A percentile compares a stretch with the other conserved stretches of the same genome.
These are phyloP conservation scores for Camellia oleifera DNA, from an alignment of 179 eudicot genomes.

Conservation along the genomic window DNA sequence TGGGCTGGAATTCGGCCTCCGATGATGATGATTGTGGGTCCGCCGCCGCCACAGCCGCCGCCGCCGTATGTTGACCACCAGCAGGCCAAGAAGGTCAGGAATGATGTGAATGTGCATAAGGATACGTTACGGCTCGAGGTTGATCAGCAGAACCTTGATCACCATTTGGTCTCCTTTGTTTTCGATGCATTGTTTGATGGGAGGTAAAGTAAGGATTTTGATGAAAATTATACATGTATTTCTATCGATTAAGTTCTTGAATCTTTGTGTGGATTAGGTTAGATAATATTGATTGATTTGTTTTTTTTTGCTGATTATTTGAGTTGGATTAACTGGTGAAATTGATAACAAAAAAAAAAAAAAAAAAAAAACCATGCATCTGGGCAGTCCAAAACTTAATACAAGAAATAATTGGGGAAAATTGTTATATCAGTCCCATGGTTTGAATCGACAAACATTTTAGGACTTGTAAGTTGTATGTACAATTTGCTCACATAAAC, in stretches of 20 bases:
- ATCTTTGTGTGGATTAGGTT: background rate
- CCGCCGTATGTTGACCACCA: conserved; percentile 67
- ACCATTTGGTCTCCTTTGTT: conserved; percentile 60
- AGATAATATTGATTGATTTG: background rate
- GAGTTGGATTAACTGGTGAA: no score
- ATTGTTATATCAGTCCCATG: no score
- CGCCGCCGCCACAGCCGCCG: conserved; percentile 28
- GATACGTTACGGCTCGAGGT: conserved; percentile 52
- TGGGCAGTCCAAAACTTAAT: no score
- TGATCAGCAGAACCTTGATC: conserved; percentile 57
- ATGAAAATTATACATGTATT: background rate
- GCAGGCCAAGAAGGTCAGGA: conserved; percentile 73
- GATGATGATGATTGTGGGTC: background rate
- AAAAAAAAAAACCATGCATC: no score
- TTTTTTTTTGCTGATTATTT: background rate
- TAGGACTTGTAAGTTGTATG: no score
- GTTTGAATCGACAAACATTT: no score
- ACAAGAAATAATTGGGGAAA: no score
- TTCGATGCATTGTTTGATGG: conserved; percentile 79
- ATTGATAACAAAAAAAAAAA: no score
- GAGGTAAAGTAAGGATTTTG: conserved; percentile 63
- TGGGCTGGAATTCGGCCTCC: conserved; percentile 39
- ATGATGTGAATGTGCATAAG: conserved; percentile 81
- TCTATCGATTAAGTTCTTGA: background rate
- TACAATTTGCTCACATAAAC: no score